These are phyloP conservation scores for Vanrija humicola DNA, from an alignment of 1,284 basidiomycete genomes.

Conservation along the genomic window DNA sequence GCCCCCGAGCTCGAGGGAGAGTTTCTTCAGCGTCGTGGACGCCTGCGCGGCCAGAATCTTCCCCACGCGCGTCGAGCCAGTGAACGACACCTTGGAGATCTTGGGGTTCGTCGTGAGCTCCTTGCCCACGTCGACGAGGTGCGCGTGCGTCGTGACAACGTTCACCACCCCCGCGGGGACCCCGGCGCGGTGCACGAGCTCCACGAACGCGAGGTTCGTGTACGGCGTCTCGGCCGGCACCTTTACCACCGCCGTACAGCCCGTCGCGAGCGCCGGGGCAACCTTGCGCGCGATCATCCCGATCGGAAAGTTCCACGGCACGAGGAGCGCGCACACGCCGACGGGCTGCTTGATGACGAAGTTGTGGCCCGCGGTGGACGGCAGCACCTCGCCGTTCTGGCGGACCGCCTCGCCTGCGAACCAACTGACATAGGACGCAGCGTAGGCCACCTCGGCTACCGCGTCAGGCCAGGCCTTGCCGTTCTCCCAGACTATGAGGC, in stretches of 20 bases:
- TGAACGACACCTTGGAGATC: slow-evolving; percentile 80
- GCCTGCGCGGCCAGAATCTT: slow-evolving; percentile 83
- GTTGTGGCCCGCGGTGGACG: slow-evolving; percentile 69
- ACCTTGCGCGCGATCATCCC: slow-evolving; percentile 59
- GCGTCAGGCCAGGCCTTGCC: slow-evolving; percentile 81
- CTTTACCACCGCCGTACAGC: slow-evolving; percentile 94
- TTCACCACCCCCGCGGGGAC: slow-evolving; percentile 94
- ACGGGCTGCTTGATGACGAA: slow-evolving; percentile 90
- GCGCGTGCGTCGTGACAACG: slow-evolving; percentile 62
- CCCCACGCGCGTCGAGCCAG: slow-evolving; percentile 82
- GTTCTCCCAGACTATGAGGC: slow-evolving; percentile 62
- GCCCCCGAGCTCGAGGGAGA: slow-evolving; percentile 64
- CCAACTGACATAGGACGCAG: slow-evolving; percentile 80
- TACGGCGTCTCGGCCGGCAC: slow-evolving; percentile 94
- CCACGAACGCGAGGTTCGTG: slow-evolving; percentile 69
- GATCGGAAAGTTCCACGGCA: slow-evolving; percentile 77
- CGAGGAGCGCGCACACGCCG: slow-evolving; percentile 55
- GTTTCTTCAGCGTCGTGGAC: slow-evolving; percentile 83
- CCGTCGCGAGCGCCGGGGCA: slow-evolving; percentile 71
- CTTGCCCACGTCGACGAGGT: slow-evolving; percentile 42
- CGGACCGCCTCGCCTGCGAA: slow-evolving; percentile 83
- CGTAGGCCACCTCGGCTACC: slow-evolving; percentile 74
- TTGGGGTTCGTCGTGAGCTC: slow-evolving; percentile 45
- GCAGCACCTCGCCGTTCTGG: slow-evolving; percentile 68
- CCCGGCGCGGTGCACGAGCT: slow-evolving; percentile 79